These are phyloP conservation scores for Penicillium sp. DNA, from an alignment of 2,329 filamentous ascomycete species.

Conservation along the genomic window DNA sequence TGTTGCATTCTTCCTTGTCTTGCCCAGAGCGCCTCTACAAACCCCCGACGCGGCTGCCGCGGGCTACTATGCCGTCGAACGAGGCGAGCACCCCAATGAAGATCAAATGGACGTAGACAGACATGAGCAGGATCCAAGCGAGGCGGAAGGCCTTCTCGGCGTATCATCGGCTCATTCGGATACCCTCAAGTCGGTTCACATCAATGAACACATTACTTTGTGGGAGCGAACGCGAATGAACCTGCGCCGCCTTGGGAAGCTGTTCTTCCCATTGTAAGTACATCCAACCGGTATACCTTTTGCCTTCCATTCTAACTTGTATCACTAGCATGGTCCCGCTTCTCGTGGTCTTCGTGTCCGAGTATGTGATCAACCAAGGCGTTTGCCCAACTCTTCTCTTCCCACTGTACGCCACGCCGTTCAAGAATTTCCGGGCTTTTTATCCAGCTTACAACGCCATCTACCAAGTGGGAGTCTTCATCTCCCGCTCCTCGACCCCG, in stretches of 20 bases:
- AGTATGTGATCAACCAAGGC: constrained; percentile 97
- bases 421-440: constrained; percentile 79
- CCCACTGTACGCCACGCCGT: constrained; percentile 75
- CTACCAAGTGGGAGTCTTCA: constrained; percentile 93
- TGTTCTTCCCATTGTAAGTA: constrained; percentile 73
- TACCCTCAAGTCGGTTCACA: constrained; percentile 24
- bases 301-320: constrained; percentile 22
- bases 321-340: constrained; percentile 77
- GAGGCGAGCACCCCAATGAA: constrained; percentile 45
- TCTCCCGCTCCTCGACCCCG: constrained; percentile 88
- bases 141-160: constrained; percentile 37
- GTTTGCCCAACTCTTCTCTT: constrained; percentile 90
- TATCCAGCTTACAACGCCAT: constrained; percentile 95
- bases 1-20: constrained; percentile 78
- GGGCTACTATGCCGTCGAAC: constrained; percentile 60
- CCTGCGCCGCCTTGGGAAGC: constrained; percentile 66
- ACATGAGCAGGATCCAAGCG: constrained; percentile 23
- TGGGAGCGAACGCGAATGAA: constrained; percentile 53
- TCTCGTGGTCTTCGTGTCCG: constrained; percentile 88
- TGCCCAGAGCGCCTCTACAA: constrained; percentile 71
- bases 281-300: background rate
- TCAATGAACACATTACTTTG: constrained; percentile 16
- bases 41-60: constrained; percentile 46
- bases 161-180: constrained; percentile 23
- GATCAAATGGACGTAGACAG: constrained; percentile 33